These are phyloP conservation scores for Arthrobotrys megalospora DNA, from an alignment of 2,329 filamentous ascomycete species.

Conservation along the genomic window DNA sequence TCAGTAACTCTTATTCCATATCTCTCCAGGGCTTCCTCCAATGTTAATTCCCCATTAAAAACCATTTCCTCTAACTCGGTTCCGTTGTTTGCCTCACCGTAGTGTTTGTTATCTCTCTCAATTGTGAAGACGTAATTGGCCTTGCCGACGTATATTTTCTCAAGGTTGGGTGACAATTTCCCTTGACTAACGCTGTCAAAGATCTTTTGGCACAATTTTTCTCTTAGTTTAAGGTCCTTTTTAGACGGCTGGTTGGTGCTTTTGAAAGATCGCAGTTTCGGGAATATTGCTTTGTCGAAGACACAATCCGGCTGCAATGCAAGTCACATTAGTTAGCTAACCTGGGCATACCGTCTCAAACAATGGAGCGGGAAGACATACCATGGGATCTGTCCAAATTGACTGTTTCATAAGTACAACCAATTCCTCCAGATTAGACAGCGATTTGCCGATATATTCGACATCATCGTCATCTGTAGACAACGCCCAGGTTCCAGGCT, in stretches of 20 bases:
- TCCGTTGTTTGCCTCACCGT: neutral
- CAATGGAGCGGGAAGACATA: neutral
- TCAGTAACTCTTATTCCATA: constrained; percentile 1
- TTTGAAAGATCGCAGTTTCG: constrained; percentile 2
- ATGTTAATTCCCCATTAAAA: neutral
- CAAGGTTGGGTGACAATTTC: neutral
- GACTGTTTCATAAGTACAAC: neutral
- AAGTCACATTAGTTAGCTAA: neutral
- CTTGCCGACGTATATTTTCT: constrained; percentile 2
- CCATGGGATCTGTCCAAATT: neutral
- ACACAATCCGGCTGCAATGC: constrained; percentile 4
- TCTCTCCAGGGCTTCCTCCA: neutral
- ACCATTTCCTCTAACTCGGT: neutral
- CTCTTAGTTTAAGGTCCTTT: neutral
- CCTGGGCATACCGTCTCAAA: neutral
- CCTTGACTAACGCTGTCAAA: neutral
- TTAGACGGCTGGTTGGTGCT: neutral
- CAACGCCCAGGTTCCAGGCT: neutral
- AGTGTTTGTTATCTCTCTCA: neutral
- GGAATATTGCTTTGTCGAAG: constrained; percentile 17
- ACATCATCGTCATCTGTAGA: neutral
- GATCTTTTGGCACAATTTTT: neutral
- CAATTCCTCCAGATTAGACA: neutral
- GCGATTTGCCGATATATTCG: neutral
- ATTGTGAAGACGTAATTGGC: neutral